Evolutionary conservation across 2,329 filamentous ascomycete species (phyloP).

Genomic region (Epichloe elymi): DNA sequence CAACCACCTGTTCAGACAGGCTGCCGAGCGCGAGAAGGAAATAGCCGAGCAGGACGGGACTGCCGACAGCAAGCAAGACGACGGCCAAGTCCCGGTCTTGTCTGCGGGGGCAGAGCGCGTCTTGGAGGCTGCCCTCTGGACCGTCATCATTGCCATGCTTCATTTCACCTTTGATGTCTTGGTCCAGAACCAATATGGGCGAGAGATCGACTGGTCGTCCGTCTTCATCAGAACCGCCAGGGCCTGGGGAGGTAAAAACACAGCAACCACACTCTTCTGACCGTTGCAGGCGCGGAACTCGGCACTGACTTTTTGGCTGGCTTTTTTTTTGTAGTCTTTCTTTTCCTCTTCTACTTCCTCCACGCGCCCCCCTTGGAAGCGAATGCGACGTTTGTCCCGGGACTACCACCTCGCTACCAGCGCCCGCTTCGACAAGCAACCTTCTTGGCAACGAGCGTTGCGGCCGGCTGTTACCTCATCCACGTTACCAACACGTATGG

Average conservation of each 20-base stretch:
- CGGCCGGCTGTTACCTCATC: slow-evolving; percentile 65
- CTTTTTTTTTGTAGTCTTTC: slow-evolving; percentile 31
- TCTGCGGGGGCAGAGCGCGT: slow-evolving; percentile 35
- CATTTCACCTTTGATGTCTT: slow-evolving; percentile 70
- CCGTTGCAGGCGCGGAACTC: no score
- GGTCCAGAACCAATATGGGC: slow-evolving; percentile 66
- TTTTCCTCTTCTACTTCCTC: slow-evolving; percentile 41
- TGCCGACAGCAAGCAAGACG: slow-evolving; percentile 15
- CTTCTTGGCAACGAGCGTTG: slow-evolving; percentile 50
- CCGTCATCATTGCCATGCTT: slow-evolving; percentile 51
- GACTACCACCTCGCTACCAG: slow-evolving; percentile 33
- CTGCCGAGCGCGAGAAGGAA: slow-evolving; percentile 25
- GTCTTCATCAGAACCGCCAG: slow-evolving; percentile 39
- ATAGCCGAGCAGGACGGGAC: slow-evolving; percentile 10
- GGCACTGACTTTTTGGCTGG: no score
- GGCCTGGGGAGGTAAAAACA: slow-evolving; percentile 38
- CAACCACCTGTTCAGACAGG: slow-evolving; percentile 40
- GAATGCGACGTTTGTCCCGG: slow-evolving; percentile 35
- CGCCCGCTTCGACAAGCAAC: slow-evolving; percentile 39
- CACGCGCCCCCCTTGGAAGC: slow-evolving; percentile 34
- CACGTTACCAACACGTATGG: slow-evolving; percentile 65
- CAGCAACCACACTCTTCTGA: not conserved
- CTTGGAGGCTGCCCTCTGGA: slow-evolving; percentile 45
- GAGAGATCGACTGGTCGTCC: slow-evolving; percentile 45
- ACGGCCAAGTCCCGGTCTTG: slow-evolving; percentile 18